These are phyloP conservation scores for Hericium rajendrae DNA, from an alignment of 768 basidiomycete species.

Conservation along the genomic window DNA sequence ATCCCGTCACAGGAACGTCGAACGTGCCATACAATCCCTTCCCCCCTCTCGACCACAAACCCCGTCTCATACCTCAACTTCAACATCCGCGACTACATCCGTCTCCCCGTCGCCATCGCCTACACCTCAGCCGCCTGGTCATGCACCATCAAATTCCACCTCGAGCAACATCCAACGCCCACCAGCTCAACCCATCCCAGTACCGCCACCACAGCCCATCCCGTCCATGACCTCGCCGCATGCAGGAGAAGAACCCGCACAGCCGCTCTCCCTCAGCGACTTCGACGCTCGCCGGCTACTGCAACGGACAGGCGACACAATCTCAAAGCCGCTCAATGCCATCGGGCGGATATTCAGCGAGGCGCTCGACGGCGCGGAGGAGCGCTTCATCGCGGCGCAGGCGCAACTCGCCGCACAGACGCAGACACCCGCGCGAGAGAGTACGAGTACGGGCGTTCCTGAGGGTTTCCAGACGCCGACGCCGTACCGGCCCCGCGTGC, in stretches of 20 bases:
- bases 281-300: slow-evolving; percentile 72
- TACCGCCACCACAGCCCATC: slow-evolving; percentile 4
- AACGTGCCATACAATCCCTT: slow-evolving; percentile 44
- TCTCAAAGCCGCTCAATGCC: slow-evolving; percentile 85
- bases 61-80: slow-evolving; percentile 22
- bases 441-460: neutral
- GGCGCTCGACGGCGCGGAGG: slow-evolving; percentile 65
- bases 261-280: slow-evolving; percentile 59
- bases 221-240: slow-evolving; percentile 29
- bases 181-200: slow-evolving; percentile 10
- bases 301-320: slow-evolving; percentile 84
- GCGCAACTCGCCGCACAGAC: slow-evolving; percentile 4
- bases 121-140: slow-evolving; percentile 17
- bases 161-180: slow-evolving; percentile 4
- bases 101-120: slow-evolving; percentile 22
- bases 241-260: slow-evolving; percentile 84
- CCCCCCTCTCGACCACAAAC: slow-evolving; percentile 26
- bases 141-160: too few species aligned
- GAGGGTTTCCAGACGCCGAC: slow-evolving; percentile 32
- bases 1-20: slow-evolving; percentile 38
- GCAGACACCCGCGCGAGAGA: neutral
- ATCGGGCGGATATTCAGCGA: slow-evolving; percentile 83
- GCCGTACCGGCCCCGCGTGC: slow-evolving; percentile 68
- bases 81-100: slow-evolving; percentile 19
- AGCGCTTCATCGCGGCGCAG: slow-evolving; percentile 13